These are phyloP conservation scores for Vicia sativa DNA, from an alignment of 306 rosid species.

Conservation along the genomic window DNA sequence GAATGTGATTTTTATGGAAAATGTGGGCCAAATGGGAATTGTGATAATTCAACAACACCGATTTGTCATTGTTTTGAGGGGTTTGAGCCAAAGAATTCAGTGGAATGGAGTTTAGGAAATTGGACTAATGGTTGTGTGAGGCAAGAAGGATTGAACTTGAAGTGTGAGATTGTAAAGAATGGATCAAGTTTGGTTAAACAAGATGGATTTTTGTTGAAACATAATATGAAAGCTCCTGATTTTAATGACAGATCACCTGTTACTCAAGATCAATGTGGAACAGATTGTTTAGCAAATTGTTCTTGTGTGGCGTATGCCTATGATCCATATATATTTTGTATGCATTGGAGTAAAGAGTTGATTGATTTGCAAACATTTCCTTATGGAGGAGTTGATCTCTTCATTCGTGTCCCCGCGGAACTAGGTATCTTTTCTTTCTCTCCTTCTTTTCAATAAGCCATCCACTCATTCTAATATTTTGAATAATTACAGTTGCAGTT, in stretches of 20 bases:
- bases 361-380: slow-evolving; percentile 45
- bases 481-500: slow-evolving; percentile 4
- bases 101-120: slow-evolving; percentile 40
- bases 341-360: slow-evolving; percentile 42
- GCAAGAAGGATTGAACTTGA: slow-evolving; percentile 8
- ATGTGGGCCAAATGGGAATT: slow-evolving; percentile 42
- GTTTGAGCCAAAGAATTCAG: slow-evolving; percentile 39
- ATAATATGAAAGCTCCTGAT: slow-evolving; percentile 42
- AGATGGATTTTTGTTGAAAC: slow-evolving; percentile 34
- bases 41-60: slow-evolving; percentile 16
- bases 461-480: neutral
- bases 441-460: neutral
- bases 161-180: slow-evolving; percentile 33
- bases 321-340: slow-evolving; percentile 36
- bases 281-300: slow-evolving; percentile 39
- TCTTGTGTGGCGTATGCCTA: slow-evolving; percentile 46
- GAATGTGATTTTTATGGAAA: slow-evolving; percentile 41
- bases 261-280: slow-evolving; percentile 12
- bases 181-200: slow-evolving; percentile 1
- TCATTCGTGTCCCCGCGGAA: slow-evolving; percentile 37
- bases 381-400: slow-evolving; percentile 41
- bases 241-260: slow-evolving; percentile 21
- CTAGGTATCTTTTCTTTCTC: slow-evolving; percentile 23
- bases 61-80: slow-evolving; percentile 53
- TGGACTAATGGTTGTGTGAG: slow-evolving; percentile 44